A percentile compares a stretch with the other conserved stretches of the same genome.
Conservation (phyloP, 140 eudicot species). For the Senecio squalidus region DNA sequence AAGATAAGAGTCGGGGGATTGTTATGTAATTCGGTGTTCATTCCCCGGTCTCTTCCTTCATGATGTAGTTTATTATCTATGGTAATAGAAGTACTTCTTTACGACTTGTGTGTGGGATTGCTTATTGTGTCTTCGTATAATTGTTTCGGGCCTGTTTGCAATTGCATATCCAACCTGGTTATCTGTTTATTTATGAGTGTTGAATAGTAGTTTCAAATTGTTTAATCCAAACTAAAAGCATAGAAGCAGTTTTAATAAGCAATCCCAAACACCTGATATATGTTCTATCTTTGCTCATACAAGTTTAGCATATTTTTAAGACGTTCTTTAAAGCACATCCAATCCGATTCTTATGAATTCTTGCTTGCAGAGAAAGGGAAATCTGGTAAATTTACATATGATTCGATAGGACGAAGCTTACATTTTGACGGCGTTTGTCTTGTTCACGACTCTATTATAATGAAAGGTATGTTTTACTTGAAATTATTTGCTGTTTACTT, state of each 20-base stretch:
- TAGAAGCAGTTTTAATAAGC: no score
- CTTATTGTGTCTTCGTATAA: background rate
- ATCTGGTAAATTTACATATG: constrained; percentile 8
- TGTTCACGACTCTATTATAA: background rate
- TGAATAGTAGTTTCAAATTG: no score
- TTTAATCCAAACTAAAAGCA: no score
- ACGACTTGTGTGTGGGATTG: constrained; percentile 6
- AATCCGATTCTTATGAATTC: constrained; percentile 1
- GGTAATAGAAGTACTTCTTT: constrained; percentile 18
- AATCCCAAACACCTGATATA: no score
- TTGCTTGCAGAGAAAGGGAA: constrained; percentile 18
- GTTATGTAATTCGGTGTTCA: constrained; percentile 23
- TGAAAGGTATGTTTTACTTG: constrained; percentile 31
- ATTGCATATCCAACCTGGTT: no score
- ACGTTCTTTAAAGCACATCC: constrained; percentile 7
- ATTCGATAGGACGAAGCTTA: constrained; percentile 7
- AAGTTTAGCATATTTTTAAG: background rate
- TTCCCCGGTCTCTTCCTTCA: constrained; percentile 27
- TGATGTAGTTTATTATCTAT: constrained; percentile 29
- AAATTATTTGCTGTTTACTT: background rate
- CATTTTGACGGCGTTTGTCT: background rate
- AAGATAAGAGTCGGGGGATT: constrained; percentile 21
- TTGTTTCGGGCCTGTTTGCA: no score
- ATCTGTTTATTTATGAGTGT: no score
- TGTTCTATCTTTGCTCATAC: background rate